Evolutionary conservation across 129 eudicot genomes (phyloP).

Genomic region (Flaveria bidentis): DNA sequence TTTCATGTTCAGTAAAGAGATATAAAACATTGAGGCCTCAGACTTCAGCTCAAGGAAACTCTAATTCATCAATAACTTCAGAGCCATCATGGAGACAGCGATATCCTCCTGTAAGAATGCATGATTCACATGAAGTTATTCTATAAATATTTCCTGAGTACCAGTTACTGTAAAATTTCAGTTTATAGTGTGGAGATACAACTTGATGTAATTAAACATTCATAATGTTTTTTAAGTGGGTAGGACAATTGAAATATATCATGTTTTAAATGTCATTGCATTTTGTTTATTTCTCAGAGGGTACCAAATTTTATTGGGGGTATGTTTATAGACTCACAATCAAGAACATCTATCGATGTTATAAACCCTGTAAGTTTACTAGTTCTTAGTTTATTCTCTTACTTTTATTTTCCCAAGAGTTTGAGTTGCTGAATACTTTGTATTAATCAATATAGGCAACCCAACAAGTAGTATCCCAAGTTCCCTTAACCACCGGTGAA

Average conservation of each 20-base stretch:
- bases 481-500: slow-evolving; percentile 74
- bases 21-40: slow-evolving; percentile 70
- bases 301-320: slow-evolving; percentile 88
- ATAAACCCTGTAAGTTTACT: slow-evolving; percentile 70
- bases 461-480: slow-evolving; percentile 84
- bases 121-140: slow-evolving; percentile 7
- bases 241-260: slow-evolving; percentile 6
- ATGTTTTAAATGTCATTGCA: background rate
- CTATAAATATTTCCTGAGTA: background rate
- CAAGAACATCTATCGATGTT: slow-evolving; percentile 74
- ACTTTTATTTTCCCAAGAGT: background rate
- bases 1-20: slow-evolving; percentile 55
- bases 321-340: slow-evolving; percentile 72
- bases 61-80: slow-evolving; percentile 56
- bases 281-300: slow-evolving; percentile 53
- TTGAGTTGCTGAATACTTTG: background rate
- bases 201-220: slow-evolving; percentile 18
- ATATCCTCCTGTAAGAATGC: slow-evolving; percentile 69
- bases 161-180: slow-evolving; percentile 5
- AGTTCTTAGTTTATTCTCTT: background rate
- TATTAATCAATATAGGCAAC: slow-evolving; percentile 59
- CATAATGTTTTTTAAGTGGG: background rate
- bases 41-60: slow-evolving; percentile 59
- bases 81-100: slow-evolving; percentile 87
- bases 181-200: slow-evolving; percentile 4